Conservation (phyloP, 495 filamentous ascomycete genomes). For the Bryoglossum gracile region DNA sequence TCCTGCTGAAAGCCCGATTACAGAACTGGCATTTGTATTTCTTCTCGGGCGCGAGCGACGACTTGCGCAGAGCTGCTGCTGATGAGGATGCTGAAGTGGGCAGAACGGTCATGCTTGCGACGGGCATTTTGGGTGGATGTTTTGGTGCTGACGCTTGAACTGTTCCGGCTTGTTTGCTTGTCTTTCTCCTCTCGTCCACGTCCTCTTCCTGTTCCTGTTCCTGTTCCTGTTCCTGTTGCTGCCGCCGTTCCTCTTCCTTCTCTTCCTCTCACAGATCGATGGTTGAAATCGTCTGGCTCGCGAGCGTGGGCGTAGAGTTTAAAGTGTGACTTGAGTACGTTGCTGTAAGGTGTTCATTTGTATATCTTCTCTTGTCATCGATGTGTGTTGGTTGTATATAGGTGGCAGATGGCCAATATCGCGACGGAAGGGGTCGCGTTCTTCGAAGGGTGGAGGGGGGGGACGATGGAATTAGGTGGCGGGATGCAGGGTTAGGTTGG, state of each 20-base stretch:
- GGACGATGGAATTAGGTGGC: constrained; percentile 30
- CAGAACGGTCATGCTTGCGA: constrained; percentile 55
- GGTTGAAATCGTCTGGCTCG: constrained; percentile 33
- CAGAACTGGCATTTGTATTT: constrained; percentile 99
- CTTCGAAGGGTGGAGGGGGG: constrained; percentile 20
- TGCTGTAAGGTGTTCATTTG: constrained; percentile 49
- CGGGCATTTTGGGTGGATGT: constrained; percentile 41
- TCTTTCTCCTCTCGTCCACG: constrained; percentile 13
- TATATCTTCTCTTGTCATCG: constrained; percentile 47
- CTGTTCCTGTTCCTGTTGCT: constrained; percentile 4
- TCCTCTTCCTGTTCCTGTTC: constrained; percentile 3
- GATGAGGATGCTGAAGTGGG: constrained; percentile 50
- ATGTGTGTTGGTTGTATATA: constrained; percentile 30
- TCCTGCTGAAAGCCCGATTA: constrained; percentile 91
- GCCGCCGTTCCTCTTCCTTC: neutral
- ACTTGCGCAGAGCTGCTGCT: constrained; percentile 53
- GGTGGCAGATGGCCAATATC: constrained; percentile 28
- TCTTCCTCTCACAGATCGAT: constrained; percentile 25
- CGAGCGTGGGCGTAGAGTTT: constrained; percentile 41
- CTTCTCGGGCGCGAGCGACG: constrained; percentile 69
- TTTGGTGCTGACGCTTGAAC: constrained; percentile 30
- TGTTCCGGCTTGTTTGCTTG: too few species aligned
- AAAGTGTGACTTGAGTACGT: constrained; percentile 52
- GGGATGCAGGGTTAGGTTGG: constrained; percentile 41
- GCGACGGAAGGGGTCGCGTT: constrained; percentile 34